These are phyloP conservation scores for Backusella liffmaniae DNA, from an alignment of 192 early-diverging fungal genomes.

Conservation along the genomic window DNA sequence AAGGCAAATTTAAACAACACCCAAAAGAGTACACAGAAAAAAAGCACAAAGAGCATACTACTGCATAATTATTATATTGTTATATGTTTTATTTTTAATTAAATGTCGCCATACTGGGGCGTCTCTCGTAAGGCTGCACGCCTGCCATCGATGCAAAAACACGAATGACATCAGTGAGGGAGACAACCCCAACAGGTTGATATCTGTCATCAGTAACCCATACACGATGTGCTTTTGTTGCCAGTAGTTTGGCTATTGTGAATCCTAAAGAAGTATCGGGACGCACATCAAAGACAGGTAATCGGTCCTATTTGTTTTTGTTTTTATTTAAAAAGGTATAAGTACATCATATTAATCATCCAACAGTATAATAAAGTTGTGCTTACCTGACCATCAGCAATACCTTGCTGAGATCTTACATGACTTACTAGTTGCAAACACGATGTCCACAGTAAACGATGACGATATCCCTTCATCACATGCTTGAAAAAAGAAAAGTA, in stretches of 20 bases:
- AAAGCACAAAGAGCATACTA: background rate
- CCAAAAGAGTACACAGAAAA: background rate
- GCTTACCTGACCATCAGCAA: conserved; percentile 61
- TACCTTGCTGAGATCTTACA: conserved; percentile 59
- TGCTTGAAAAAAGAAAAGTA: conserved; percentile 14
- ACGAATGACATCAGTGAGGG: conserved; percentile 72
- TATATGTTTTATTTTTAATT: background rate
- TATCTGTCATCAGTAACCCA: conserved; percentile 67
- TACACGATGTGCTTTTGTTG: conserved; percentile 78
- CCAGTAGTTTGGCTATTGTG: conserved; percentile 70
- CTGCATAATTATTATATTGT: background rate
- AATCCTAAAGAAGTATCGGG: conserved; percentile 66
- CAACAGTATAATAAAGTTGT: background rate
- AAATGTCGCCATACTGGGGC: background rate
- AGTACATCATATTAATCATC: background rate
- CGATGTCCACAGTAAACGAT: conserved; percentile 49
- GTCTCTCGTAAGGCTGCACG: background rate
- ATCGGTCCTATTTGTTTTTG: conserved; percentile 43
- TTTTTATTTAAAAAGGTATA: background rate
- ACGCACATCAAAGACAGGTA: conserved; percentile 73
- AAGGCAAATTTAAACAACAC: background rate
- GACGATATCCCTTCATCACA: conserved; percentile 36
- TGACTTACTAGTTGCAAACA: conserved; percentile 63
- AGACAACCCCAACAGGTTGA: conserved; percentile 66
- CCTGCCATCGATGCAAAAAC: conserved; percentile 11